Base-by-base conservation (phyloP, 2,329 filamentous ascomycete genomes). In the Cladophialophora exuberans region DNA sequence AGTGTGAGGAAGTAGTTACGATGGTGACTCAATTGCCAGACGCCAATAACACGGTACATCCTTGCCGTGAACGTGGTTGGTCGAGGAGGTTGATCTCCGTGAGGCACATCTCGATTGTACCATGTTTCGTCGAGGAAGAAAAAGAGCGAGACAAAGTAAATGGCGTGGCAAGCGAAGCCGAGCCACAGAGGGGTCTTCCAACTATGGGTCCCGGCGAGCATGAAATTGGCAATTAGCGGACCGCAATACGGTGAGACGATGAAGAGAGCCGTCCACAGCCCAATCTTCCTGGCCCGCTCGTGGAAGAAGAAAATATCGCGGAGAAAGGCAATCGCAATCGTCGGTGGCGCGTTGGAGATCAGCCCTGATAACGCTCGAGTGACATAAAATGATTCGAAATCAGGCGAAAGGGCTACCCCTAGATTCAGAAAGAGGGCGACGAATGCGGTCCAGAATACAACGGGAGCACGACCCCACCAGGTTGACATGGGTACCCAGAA, bases 391-490 rank as follows among this genome's bases (percentile, higher is more conserved):
- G 64, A 64, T 13, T 70, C 57, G 44, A 73, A 75, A 0, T 51
- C 65, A 1, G 60, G 60, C 1, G 72, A 65, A 10, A 59, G 67
- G 6, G 70, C 67, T 43, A 65, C 71, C 63, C 73, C 71, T 7
- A 69, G 64, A 3, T 68, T 66, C 0, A 72, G 74, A 9, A 63
- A 66, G 1, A 70, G 33, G 5, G 69, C 69, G 4, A 69, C 39
- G 3, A 73, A 28, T 3, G 65, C 61, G 44, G 70, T 74, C 18
- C 61, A 54, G 60, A 76, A 74, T 6, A 76, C 63, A 1, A 76
- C 66, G 0, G 74, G 74, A 6, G 71, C 65, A n/a, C 75, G 72
- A 1, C 75, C 75, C 53, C 75, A 75, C 57, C 72, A 76, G 5
- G 66, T 67, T 1, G 69, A 63, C 0, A 75, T 55, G 6, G 66